phyloP scores from a whole-genome alignment of 176 grass and related monocot genomes.

The Bolboschoenus planiculmis region DNA sequence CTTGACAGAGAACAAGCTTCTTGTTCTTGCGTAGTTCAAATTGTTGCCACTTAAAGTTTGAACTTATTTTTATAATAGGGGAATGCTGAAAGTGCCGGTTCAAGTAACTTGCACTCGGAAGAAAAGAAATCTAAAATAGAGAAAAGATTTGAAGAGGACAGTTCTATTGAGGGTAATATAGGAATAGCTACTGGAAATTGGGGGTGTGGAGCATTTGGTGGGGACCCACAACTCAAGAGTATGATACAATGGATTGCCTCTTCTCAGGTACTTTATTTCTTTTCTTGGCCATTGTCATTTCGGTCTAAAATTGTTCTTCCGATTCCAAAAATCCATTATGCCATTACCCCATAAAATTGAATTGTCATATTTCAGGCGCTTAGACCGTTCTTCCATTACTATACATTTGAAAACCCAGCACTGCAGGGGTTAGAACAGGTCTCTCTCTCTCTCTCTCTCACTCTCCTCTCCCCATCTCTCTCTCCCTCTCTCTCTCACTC shows the following conservation, averaged over 20 bases:
- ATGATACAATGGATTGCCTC: constrained; percentile 88
- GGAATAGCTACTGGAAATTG: constrained; percentile 93
- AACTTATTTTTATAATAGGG: neutral
- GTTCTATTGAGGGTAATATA: constrained; percentile 20
- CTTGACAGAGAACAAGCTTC: neutral
- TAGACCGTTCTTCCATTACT: constrained; percentile 79
- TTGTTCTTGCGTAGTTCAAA: neutral
- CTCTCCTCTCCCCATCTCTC: no score
- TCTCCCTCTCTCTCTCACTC: neutral
- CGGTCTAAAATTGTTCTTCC: neutral
- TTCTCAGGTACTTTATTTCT: constrained; percentile 50
- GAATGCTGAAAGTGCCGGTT: constrained; percentile 11
- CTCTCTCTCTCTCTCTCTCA: neutral
- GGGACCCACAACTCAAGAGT: constrained; percentile 80
- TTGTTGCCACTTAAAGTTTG: neutral
- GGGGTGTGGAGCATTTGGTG: constrained; percentile 92
- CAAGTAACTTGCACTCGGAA: constrained; percentile 1
- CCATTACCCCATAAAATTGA: neutral
- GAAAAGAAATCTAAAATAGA: neutral
- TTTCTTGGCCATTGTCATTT: neutral
- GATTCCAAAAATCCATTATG: neutral
- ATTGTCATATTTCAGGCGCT: constrained; percentile 43
- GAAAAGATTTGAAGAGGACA: neutral
- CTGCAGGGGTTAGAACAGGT: constrained; percentile 67
- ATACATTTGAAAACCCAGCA: constrained; percentile 56